These are phyloP conservation scores for Aspergillus haitiensis DNA, from an alignment of 495 filamentous ascomycete species.

Conservation along the genomic window DNA sequence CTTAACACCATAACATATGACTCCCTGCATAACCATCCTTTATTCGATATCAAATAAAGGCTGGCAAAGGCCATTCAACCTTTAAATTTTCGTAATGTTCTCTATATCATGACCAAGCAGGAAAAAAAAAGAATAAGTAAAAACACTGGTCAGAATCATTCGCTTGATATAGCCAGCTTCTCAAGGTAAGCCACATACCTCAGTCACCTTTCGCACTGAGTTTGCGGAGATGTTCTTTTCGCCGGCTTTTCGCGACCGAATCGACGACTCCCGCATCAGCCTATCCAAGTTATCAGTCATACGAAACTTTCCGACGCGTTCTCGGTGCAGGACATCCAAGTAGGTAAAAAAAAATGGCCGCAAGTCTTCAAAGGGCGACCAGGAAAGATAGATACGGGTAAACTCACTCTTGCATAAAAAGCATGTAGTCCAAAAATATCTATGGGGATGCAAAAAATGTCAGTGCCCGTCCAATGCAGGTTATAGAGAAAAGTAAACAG, in stretches of 20 bases:
- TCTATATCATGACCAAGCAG: slow-evolving; percentile 41
- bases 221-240: slow-evolving; percentile 72
- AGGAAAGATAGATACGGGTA: not conserved
- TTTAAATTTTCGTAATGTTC: slow-evolving; percentile 73
- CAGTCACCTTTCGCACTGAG: slow-evolving; percentile 73
- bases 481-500: not conserved
- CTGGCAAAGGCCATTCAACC: slow-evolving; percentile 49
- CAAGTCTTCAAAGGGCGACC: not conserved
- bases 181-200: slow-evolving; percentile 48
- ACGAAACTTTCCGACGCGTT: not conserved
- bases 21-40: not conserved
- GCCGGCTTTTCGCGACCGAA: slow-evolving; percentile 70
- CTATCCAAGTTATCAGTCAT: slow-evolving; percentile 43
- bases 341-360: not conserved
- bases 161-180: not conserved
- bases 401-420: slow-evolving; percentile 83
- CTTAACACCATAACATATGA: not conserved
- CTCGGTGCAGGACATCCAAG: too few species aligned
- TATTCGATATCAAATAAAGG: not conserved
- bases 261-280: slow-evolving; percentile 79
- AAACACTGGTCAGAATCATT: slow-evolving; percentile 15
- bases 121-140: not conserved
- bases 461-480: not conserved
- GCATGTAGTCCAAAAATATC: slow-evolving; percentile 87
- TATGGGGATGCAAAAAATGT: slow-evolving; percentile 32